Base-by-base conservation (phyloP, 179 eudicot genomes). In the Amaranthus tricolor region DNA sequence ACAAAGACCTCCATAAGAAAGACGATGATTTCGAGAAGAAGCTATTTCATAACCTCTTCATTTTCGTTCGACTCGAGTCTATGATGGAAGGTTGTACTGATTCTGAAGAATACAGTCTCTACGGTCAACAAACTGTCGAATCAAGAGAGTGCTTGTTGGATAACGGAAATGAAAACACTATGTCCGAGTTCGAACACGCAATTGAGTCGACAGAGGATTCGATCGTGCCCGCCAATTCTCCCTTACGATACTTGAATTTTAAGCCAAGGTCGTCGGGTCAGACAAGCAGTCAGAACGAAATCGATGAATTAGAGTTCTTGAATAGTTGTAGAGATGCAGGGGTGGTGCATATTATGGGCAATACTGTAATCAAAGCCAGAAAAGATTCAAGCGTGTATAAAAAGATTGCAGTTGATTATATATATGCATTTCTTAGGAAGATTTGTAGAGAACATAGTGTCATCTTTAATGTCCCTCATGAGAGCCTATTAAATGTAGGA, bases 41-140 rank as follows among this genome's bases (percentile, higher is more conserved):
- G 78, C 85, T 95, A 5, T 95, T 93, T 51, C 95, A 95, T 24
- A 90, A 82, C 47, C 91, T 95, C 4, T 92, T 93, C 78, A 47
- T 79, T 76, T 95, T 95, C 71, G 97, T 95, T 24, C 81, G 97
- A 62, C 91, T 95, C 6, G 99, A 95, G 86, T 79, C 91, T 2
- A 92, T 95, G 97, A 95, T 95, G 97, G 99, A 95, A 74, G 96
- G 95, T 0, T 89, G 89, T 62, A 93, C 97, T 2, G 99, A 93
- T 77, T 95, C 99, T 0, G 99, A 95, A 15, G 97, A 88, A 57
- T 90, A 90, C 67, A 92, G 97, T 76, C n/a, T 92, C 61, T 85
- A 84, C 40, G 96, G 94, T 9, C 97, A 92, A 80, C 94, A 83
- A 79, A 88, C 89, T 0, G 80, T 68, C 13, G 85, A 77, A 72